These are phyloP conservation scores for Didymella glomerata DNA, from an alignment of 2,329 filamentous ascomycete species.

Conservation along the genomic window DNA sequence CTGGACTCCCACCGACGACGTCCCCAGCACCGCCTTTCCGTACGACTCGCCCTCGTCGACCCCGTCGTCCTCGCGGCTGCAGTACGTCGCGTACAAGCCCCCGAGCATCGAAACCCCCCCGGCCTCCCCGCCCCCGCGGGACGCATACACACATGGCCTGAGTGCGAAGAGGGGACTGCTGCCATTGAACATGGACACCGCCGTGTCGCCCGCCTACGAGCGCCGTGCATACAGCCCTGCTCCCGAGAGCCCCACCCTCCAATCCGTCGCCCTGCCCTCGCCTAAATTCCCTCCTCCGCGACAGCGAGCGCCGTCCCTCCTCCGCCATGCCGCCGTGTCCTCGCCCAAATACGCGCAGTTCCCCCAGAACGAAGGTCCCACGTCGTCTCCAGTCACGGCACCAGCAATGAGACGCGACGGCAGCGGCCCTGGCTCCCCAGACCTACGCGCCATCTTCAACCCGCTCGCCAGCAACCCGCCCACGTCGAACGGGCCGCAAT, in stretches of 20 bases:
- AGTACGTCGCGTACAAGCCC: conserved; percentile 38
- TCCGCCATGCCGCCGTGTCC: conserved; percentile 46
- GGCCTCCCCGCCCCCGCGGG: conserved; percentile 42
- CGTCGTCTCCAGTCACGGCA: conserved; percentile 40
- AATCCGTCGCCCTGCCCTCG: conserved; percentile 45
- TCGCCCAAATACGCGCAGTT: conserved; percentile 40
- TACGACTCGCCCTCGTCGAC: conserved; percentile 10
- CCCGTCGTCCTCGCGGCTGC: conserved; percentile 21
- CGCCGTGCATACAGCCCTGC: conserved; percentile 42
- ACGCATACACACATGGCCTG: conserved; percentile 24
- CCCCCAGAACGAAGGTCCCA: conserved; percentile 30
- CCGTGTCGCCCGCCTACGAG: conserved; percentile 36
- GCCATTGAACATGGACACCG: conserved; percentile 44
- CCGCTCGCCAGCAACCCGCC: conserved; percentile 49
- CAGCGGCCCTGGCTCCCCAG: conserved; percentile 40
- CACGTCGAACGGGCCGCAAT: conserved; percentile 34
- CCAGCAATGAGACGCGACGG: conserved; percentile 36
- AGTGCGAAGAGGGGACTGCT: conserved; percentile 22
- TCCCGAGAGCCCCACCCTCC: conserved; percentile 43
- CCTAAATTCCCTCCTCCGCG: conserved; percentile 54
- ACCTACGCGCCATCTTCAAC: conserved; percentile 46
- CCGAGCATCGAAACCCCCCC: conserved; percentile 44
- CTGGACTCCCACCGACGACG: conserved; percentile 20
- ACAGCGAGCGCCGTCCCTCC: conserved; percentile 53
- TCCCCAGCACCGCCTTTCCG: conserved; percentile 15